A percentile compares a stretch with the other conserved stretches of the same genome.
Conservation (phyloP, 1,284 basidiomycete species). For the Hemileia vastatrix region DNA sequence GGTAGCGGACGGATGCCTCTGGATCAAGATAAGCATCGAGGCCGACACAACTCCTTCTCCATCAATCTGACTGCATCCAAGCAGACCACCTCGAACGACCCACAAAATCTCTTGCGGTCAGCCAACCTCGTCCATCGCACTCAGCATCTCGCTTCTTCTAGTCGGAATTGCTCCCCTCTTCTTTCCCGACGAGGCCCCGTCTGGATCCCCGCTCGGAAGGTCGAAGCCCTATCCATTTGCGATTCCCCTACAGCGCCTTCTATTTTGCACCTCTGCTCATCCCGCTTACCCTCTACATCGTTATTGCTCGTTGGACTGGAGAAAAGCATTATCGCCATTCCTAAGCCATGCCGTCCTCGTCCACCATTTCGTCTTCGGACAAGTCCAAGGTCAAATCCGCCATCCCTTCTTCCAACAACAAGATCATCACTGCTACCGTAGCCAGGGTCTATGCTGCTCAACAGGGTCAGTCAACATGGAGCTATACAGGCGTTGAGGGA, state of each 20-base stretch:
- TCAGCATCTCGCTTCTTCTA: too few relatives aligned
- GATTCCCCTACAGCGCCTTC: too few relatives aligned
- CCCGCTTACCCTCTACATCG: slow-evolving; percentile 35
- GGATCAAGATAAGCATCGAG: too few relatives aligned
- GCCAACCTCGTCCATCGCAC: too few relatives aligned
- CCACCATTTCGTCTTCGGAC: slow-evolving; percentile 36
- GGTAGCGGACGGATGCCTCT: too few relatives aligned
- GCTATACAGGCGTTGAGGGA: slow-evolving; percentile 73
- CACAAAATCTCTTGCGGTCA: too few relatives aligned
- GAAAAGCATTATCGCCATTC: slow-evolving; percentile 34
- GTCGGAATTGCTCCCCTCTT: slow-evolving; percentile 30
- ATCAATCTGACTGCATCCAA: too few relatives aligned
- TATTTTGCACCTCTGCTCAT: too few relatives aligned
- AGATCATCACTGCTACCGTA: slow-evolving; percentile 42
- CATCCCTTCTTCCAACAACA: slow-evolving; percentile 37
- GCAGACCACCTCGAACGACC: too few relatives aligned
- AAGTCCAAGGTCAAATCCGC: slow-evolving; percentile 41
- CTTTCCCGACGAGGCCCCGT: slow-evolving; percentile 33
- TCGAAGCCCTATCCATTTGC: too few relatives aligned
- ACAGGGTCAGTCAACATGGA: slow-evolving; percentile 53
- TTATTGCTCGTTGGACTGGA: slow-evolving; percentile 40
- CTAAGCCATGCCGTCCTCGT: slow-evolving; percentile 36
- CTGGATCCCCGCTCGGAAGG: slow-evolving; percentile 33
- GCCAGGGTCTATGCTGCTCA: slow-evolving; percentile 35
- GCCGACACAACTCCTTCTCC: too few relatives aligned